Conservation (phyloP, 1,139 yeast genomes). For the Debaryomyces coudertii region DNA sequence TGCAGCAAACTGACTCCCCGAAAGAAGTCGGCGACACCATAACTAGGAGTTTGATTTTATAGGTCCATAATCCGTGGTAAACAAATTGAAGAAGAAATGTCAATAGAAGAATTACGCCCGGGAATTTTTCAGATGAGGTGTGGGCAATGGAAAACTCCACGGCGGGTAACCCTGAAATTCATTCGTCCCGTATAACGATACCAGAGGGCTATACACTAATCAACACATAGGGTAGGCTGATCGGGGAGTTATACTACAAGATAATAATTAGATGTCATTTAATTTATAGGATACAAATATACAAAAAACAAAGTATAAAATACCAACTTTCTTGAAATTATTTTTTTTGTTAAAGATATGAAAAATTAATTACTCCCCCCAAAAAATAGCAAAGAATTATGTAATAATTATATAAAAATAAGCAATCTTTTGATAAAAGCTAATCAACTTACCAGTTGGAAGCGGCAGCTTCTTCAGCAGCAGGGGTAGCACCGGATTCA, state of each 20-base stretch:
- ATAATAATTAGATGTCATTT: slow-evolving; percentile 21
- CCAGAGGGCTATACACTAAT: slow-evolving; percentile 2
- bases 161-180: slow-evolving; percentile 14
- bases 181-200: neutral
- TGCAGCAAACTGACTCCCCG: slow-evolving; percentile 7
- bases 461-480: slow-evolving; percentile 80
- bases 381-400: slow-evolving; percentile 8
- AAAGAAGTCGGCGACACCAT: slow-evolving; percentile 9
- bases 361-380: slow-evolving; percentile 18
- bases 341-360: slow-evolving; percentile 15
- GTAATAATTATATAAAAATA: slow-evolving; percentile 13
- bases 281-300: slow-evolving; percentile 27
- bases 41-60: slow-evolving; percentile 17
- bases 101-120: slow-evolving; percentile 1
- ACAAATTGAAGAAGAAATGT: slow-evolving; percentile 36
- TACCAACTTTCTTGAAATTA: slow-evolving; percentile 15
- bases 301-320: slow-evolving; percentile 17
- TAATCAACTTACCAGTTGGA: slow-evolving; percentile 46
- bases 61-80: slow-evolving; percentile 44
- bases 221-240: neutral
- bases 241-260: neutral
- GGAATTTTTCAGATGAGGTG: slow-evolving; percentile 7
- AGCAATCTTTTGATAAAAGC: slow-evolving; percentile 12
- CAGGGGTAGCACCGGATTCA: slow-evolving; percentile 68
- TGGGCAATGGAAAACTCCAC: neutral